Evolutionary conservation across 2,329 filamentous ascomycete genomes (phyloP), one percentile per base, ranked within the genome.

Genomic region (Fusarium chlamydosporum): DNA sequence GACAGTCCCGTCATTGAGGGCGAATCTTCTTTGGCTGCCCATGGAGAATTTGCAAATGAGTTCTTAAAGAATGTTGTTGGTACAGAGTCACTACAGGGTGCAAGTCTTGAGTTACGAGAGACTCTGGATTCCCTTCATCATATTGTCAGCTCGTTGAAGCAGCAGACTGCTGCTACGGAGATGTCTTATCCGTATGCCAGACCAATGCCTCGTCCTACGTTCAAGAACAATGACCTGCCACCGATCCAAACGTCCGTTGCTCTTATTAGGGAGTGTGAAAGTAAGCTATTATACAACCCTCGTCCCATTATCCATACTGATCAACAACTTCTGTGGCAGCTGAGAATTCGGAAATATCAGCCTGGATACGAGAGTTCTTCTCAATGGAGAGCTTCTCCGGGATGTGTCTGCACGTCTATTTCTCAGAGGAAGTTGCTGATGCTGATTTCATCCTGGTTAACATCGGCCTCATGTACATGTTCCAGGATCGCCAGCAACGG

Each of bases 41-140:
- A 84, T 56, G 81, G 82, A 2, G 79, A 77, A 13, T 84, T 84
- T 64, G 82, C 82, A 34, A 82, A 79, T 23, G 80, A 84, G 48
- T 81, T 84, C 42, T 71, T 82, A 4, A 76, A 79, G 23, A 78
- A 81, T 55, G 78, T 77, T 6, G 78, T 79, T 16, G 73, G 70
- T 12, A 72, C 74, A 26, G 73, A 65, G n/a, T 68, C 75, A 11
- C 52, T 76, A 1, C 71, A 73, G 26, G 74, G 70, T 7, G 70
- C 75, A 0, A 71, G 75, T 9, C 71, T 78, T 1, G 76, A 79
- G 62, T 67, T 80, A 68, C 72, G 74, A 6, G 77, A 80, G 57
- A 77, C 78, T 1, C 56, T 80, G 8, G 76, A 78, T 41, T 76
- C 78, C 2, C 76, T 80, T 3, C 74, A 76, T 34, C 71, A 76